Percentiles rank a stretch among this genome's conserved stretches.
Conservation (phyloP, 495 filamentous ascomycete species). For the Penicillium pulvis region DNA sequence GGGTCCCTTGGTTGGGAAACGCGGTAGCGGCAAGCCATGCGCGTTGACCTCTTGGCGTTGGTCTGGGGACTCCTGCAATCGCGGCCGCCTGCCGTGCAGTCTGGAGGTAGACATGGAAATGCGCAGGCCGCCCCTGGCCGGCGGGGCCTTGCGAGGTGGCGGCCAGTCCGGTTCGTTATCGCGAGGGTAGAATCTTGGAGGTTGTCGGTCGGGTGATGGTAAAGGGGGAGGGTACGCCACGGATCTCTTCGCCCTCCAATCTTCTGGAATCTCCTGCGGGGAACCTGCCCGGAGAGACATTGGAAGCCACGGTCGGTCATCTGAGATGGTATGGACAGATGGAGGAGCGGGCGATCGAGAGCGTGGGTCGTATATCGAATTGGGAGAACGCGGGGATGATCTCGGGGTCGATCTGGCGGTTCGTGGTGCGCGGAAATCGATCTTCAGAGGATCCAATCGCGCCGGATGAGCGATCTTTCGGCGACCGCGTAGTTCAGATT, state of each 20-base stretch:
- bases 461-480: conserved; percentile 37
- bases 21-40: conserved; percentile 36
- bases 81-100: conserved; percentile 32
- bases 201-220: conserved; percentile 22
- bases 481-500: conserved; percentile 37
- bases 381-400: conserved; percentile 29
- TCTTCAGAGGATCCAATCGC: conserved; percentile 38
- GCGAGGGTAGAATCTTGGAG: conserved; percentile 19
- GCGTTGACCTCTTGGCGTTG: conserved; percentile 24
- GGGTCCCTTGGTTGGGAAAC: conserved; percentile 33
- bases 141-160: conserved; percentile 32
- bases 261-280: conserved; percentile 23
- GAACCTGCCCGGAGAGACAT: conserved; percentile 30
- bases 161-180: conserved; percentile 32
- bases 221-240: conserved; percentile 22
- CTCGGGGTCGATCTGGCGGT: conserved; percentile 25
- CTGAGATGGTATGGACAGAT: conserved; percentile 16
- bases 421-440: conserved; percentile 34
- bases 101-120: conserved; percentile 48
- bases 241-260: conserved; percentile 23
- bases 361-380: conserved; percentile 25
- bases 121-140: conserved; percentile 32
- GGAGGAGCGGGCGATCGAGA: conserved; percentile 35
- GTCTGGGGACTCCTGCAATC: conserved; percentile 33
- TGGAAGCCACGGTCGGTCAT: conserved; percentile 35